These are phyloP conservation scores for Senna siamea DNA, from an alignment of 306 rosid species.

Conservation along the genomic window DNA sequence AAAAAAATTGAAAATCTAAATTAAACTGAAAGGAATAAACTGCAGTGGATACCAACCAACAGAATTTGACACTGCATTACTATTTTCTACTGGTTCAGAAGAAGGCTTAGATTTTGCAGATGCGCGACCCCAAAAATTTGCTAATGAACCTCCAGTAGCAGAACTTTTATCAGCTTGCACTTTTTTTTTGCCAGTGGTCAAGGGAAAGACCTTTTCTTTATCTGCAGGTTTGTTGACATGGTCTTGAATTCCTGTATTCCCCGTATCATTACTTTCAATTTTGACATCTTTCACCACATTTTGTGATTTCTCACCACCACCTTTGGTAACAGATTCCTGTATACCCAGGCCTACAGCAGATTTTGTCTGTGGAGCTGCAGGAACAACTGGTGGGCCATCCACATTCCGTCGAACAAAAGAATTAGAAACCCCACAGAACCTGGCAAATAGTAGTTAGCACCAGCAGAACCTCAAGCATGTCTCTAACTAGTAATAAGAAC, in stretches of 20 bases:
- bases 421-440: slow-evolving; percentile 85
- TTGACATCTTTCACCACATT: slow-evolving; percentile 63
- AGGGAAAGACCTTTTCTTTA: slow-evolving; percentile 55
- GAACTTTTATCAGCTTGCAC: slow-evolving; percentile 64
- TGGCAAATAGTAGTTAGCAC: slow-evolving; percentile 43
- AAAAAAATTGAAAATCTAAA: slow-evolving; percentile 36
- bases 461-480: slow-evolving; percentile 26
- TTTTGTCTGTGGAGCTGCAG: slow-evolving; percentile 50
- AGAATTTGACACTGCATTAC: slow-evolving; percentile 42
- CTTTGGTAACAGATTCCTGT: slow-evolving; percentile 47
- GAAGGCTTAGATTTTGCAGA: slow-evolving; percentile 70
- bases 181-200: slow-evolving; percentile 70
- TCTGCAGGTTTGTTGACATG: slow-evolving; percentile 56
- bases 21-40: slow-evolving; percentile 28
- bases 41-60: slow-evolving; percentile 59
- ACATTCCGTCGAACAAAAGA: slow-evolving; percentile 64
- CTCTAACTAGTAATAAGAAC: slow-evolving; percentile 6
- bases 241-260: slow-evolving; percentile 47
- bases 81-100: slow-evolving; percentile 49
- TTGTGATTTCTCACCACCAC: slow-evolving; percentile 49
- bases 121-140: slow-evolving; percentile 80
- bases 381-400: slow-evolving; percentile 49
- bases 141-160: slow-evolving; percentile 72
- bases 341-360: slow-evolving; percentile 39
- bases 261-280: slow-evolving; percentile 57